A percentile compares a stretch with the other conserved stretches of the same genome.
phyloP scores from a whole-genome alignment of 306 rosid species.

The Albizia julibrissin region DNA sequence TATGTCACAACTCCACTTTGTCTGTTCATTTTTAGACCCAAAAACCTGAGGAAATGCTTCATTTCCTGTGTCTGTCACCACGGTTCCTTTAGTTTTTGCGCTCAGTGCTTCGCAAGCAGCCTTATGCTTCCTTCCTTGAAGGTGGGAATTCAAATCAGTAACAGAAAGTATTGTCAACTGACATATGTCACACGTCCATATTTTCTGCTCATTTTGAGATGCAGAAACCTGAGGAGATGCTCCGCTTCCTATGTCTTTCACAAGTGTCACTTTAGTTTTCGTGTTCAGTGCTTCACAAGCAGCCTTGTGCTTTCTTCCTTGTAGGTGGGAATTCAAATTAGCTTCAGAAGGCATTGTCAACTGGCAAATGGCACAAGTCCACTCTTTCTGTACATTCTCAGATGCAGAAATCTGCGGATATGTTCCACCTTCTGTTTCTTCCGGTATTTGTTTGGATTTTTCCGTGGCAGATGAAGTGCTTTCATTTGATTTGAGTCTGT shows the following conservation, averaged over 20 bases:
- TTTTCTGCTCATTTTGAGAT: conserved; percentile 17
- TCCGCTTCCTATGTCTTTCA: background rate
- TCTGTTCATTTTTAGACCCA: conserved; percentile 25
- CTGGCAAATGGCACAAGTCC: conserved; percentile 54
- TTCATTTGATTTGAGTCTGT: conserved; percentile 17
- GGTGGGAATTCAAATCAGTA: conserved; percentile 16
- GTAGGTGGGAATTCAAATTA: conserved; percentile 27
- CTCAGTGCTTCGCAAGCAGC: conserved; percentile 35
- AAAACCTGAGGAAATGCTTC: background rate
- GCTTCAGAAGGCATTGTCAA: conserved; percentile 10
- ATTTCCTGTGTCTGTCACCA: background rate
- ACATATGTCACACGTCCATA: conserved; percentile 56
- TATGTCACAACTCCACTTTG: conserved; percentile 50
- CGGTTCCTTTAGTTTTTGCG: conserved; percentile 7
- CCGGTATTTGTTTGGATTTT: background rate
- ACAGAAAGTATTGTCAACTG: conserved; percentile 14
- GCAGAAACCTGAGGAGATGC: background rate
- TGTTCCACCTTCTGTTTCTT: conserved; percentile 25
- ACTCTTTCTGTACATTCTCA: conserved; percentile 45
- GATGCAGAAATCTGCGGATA: conserved; percentile 21
- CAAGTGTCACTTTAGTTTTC: background rate
- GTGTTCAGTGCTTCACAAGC: conserved; percentile 38
- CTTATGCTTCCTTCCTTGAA: conserved; percentile 44
- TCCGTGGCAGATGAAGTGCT: conserved; percentile 9
- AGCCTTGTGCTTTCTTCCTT: conserved; percentile 44